Evolutionary conservation across 2,329 filamentous ascomycete genomes (phyloP).

Genomic region (Fusarium equiseti): DNA sequence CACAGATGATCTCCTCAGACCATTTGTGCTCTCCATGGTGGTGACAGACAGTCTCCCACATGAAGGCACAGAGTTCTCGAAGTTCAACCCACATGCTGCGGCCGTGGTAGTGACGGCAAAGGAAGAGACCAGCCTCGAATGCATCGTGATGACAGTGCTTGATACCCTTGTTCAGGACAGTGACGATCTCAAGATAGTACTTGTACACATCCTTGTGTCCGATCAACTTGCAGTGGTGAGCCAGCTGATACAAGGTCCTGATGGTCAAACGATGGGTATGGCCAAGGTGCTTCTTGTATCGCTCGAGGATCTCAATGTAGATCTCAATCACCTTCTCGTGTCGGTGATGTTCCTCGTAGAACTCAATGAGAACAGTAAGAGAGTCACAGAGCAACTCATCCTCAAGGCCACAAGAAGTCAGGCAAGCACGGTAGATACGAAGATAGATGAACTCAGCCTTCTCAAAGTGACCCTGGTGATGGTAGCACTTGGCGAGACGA

Average conservation of each 20-base stretch:
- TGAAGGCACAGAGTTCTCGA: conserved; percentile 57
- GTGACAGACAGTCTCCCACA: conserved; percentile 58
- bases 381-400: conserved; percentile 49
- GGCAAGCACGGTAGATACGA: conserved; percentile 53
- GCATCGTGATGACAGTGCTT: conserved; percentile 56
- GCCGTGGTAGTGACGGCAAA: conserved; percentile 59
- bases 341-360: conserved; percentile 52
- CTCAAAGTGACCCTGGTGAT: conserved; percentile 52
- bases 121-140: conserved; percentile 59
- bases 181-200: conserved; percentile 55
- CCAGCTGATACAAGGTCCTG: conserved; percentile 49
- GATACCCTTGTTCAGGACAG: conserved; percentile 48
- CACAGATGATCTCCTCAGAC: conserved; percentile 56
- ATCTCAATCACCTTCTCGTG: conserved; percentile 55
- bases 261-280: conserved; percentile 52
- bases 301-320: conserved; percentile 51
- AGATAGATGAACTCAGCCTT: conserved; percentile 55
- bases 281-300: conserved; percentile 48
- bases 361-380: conserved; percentile 49
- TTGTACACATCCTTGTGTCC: conserved; percentile 51
- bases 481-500: conserved; percentile 53
- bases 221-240: conserved; percentile 39
- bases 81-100: conserved; percentile 60
- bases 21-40: conserved; percentile 53
- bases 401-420: conserved; percentile 49